phyloP scores from a whole-genome alignment of 805 yeast species.

The Candida corydali region DNA sequence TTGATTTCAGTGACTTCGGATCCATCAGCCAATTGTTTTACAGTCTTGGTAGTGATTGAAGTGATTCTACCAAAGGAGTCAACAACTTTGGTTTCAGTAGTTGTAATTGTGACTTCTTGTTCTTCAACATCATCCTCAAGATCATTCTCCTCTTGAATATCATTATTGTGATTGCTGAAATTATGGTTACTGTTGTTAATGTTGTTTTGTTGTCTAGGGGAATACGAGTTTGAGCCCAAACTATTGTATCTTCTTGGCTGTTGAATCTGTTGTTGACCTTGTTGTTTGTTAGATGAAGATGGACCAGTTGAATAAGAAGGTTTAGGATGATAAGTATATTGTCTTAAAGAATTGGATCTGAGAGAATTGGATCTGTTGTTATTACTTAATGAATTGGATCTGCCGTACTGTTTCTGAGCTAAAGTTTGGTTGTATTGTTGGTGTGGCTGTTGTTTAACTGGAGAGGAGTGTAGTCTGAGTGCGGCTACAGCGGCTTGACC shows the following conservation, averaged over 20 bases:
- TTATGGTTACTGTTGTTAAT: neutral
- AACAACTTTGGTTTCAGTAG: constrained; percentile 39
- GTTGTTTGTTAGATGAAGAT: neutral
- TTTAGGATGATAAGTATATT: constrained; percentile 36
- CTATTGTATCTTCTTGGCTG: constrained; percentile 18
- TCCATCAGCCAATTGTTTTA: constrained; percentile 37
- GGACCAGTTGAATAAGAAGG: constrained; percentile 34
- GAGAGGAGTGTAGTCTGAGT: constrained; percentile 23
- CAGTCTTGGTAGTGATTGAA: constrained; percentile 37
- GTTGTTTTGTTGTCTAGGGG: constrained; percentile 3
- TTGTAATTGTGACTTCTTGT: constrained; percentile 29
- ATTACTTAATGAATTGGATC: constrained; percentile 11
- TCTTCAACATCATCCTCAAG: constrained; percentile 17
- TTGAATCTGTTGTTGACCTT: constrained; percentile 11
- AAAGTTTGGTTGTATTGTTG: constrained; percentile 1
- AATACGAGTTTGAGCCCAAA: constrained; percentile 10
- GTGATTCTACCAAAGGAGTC: constrained; percentile 37
- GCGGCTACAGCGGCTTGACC: constrained; percentile 42
- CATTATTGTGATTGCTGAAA: neutral
- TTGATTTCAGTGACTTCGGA: constrained; percentile 40
- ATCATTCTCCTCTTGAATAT: constrained; percentile 7
- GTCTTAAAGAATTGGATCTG: constrained; percentile 30
- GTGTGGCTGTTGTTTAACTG: constrained; percentile 9
- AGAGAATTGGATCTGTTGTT: constrained; percentile 20
- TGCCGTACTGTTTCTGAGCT: constrained; percentile 6